phyloP scores from a whole-genome alignment of 768 basidiomycete genomes.

The Tylopilus felleus region DNA sequence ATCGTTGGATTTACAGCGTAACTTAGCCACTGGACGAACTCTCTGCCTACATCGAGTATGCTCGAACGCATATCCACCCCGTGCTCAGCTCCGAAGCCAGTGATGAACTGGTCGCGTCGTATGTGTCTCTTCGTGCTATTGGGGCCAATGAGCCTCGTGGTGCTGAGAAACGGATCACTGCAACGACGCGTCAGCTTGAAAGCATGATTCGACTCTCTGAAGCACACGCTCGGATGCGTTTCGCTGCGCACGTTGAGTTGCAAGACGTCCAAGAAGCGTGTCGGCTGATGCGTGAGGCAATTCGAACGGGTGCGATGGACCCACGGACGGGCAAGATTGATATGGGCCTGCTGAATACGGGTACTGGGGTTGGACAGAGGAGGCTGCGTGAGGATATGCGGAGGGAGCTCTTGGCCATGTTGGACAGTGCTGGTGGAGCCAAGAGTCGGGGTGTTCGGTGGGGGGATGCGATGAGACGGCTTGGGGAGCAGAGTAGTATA shows the following conservation, averaged over 20 bases:
- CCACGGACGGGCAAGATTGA: slow-evolving; percentile 97
- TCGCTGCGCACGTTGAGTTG: slow-evolving; percentile 82
- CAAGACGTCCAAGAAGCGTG: slow-evolving; percentile 87
- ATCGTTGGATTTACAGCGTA: slow-evolving; percentile 5
- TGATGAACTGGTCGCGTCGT: slow-evolving; percentile 78
- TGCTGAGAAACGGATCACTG: slow-evolving; percentile 92
- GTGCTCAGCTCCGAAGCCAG: slow-evolving; percentile 83
- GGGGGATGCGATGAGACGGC: slow-evolving; percentile 72
- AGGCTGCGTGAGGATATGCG: slow-evolving; percentile 88
- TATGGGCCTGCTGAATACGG: slow-evolving; percentile 92
- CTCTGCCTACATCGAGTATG: slow-evolving; percentile 92
- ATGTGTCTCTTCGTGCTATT: slow-evolving; percentile 91
- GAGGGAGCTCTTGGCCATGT: slow-evolving; percentile 66
- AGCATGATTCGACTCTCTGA: slow-evolving; percentile 95
- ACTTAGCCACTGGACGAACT: slow-evolving; percentile 82
- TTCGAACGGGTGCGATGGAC: slow-evolving; percentile 93
- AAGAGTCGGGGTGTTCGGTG: slow-evolving; percentile 68
- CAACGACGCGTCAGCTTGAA: slow-evolving; percentile 96
- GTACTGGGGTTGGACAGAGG: slow-evolving; percentile 83
- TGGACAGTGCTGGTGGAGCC: slow-evolving; percentile 49
- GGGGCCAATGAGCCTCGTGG: slow-evolving; percentile 81
- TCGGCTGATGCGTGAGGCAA: slow-evolving; percentile 95
- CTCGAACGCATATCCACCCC: slow-evolving; percentile 82
- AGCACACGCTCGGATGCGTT: slow-evolving; percentile 95
- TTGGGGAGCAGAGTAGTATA: slow-evolving; percentile 83